Evolutionary conservation across 768 basidiomycete species (phyloP).

Genomic region (Suillus subluteus): DNA sequence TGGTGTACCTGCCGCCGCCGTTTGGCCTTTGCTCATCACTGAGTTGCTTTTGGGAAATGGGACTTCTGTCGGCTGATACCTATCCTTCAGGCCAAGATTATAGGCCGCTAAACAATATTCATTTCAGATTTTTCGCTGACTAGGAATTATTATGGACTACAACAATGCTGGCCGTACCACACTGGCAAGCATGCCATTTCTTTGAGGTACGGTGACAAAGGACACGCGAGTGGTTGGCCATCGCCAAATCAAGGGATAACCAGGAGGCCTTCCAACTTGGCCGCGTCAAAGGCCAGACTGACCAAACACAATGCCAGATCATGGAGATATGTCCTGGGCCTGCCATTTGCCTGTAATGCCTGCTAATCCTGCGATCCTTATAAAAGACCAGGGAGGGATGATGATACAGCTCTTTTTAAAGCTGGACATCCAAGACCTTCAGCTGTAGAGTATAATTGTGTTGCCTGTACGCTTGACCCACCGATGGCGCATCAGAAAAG

Average conservation of each 20-base stretch:
- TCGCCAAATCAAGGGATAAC: not conserved
- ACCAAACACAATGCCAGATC: conserved; percentile 1
- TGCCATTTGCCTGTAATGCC: not conserved
- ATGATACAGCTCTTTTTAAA: not conserved
- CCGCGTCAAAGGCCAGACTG: not conserved
- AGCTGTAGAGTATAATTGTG: no score
- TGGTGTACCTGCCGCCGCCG: not conserved
- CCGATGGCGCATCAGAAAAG: not conserved
- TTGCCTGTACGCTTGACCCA: not conserved
- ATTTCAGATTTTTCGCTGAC: not conserved
- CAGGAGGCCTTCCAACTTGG: conserved; percentile 1
- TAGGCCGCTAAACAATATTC: not conserved
- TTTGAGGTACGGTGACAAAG: not conserved
- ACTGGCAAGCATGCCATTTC: not conserved
- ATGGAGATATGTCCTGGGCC: not conserved
- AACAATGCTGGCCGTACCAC: not conserved
- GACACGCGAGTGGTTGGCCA: not conserved
- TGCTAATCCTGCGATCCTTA: not conserved
- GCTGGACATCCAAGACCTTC: not conserved
- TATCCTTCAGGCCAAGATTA: not conserved
- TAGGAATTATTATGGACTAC: no score
- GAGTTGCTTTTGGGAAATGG: not conserved
- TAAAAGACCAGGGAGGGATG: not conserved
- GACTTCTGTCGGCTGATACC: not conserved
- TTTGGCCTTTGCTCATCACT: not conserved